Conservation (phyloP, 805 yeast species). For the Zygoascus tannicola region DNA sequence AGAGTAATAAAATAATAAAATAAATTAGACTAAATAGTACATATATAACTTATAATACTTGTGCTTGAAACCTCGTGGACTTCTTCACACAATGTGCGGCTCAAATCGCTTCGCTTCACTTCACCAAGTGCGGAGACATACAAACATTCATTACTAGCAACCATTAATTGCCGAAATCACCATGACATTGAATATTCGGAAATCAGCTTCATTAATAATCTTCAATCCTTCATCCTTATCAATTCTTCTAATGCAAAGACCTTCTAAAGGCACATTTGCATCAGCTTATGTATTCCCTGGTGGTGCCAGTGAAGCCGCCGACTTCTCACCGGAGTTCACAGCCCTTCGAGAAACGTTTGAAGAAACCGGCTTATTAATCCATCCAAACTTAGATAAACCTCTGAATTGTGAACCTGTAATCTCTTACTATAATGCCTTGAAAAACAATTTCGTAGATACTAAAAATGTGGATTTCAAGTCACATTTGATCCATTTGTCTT, state of each 20-base stretch:
- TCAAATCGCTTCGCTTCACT: too few species aligned
- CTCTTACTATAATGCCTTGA: slow-evolving; percentile 8
- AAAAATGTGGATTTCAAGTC: not conserved
- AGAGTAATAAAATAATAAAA: too few species aligned
- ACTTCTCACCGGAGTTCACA: slow-evolving; percentile 19
- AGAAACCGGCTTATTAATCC: slow-evolving; percentile 25
- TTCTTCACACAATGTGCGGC: too few species aligned
- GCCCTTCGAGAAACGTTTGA: slow-evolving; percentile 28
- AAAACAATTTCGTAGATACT: not conserved
- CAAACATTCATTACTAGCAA: too few species aligned
- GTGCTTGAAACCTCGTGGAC: too few species aligned
- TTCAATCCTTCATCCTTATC: slow-evolving; percentile 14
- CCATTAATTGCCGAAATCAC: too few species aligned
- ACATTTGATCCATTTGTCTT: slow-evolving; percentile 15
- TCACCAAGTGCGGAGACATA: too few species aligned
- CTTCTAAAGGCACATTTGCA: slow-evolving; percentile 23
- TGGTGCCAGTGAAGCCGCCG: slow-evolving; percentile 23
- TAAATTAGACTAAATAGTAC: too few species aligned
- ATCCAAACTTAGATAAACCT: slow-evolving; percentile 10
- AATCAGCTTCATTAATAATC: slow-evolving; percentile 20
- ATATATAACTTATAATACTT: too few species aligned
- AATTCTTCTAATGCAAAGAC: slow-evolving; percentile 24
- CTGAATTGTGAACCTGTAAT: not conserved
- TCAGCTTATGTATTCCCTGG: slow-evolving; percentile 27
- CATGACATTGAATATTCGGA: not conserved